A percentile compares a stretch with the other conserved stretches of the same genome.
These are phyloP conservation scores for Pyrus bretschneideri DNA, from an alignment of 306 rosid species.

Conservation along the genomic window DNA sequence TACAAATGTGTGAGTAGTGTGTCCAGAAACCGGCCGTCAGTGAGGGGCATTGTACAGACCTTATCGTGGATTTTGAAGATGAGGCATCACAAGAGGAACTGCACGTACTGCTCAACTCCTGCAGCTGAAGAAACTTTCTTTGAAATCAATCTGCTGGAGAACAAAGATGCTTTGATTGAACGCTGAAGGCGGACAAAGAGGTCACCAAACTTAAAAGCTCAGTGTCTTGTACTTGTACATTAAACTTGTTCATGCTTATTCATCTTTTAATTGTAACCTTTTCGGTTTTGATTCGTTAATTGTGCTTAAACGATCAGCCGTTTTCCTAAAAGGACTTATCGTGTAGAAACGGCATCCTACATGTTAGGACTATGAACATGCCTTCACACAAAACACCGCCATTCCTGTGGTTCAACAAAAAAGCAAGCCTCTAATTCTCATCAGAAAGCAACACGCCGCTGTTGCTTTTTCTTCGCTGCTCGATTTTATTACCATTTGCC, in stretches of 20 bases:
- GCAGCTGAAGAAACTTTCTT: conserved; percentile 7
- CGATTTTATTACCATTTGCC: neutral
- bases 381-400: too few relatives aligned
- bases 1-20: neutral
- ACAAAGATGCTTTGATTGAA: neutral
- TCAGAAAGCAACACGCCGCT: neutral
- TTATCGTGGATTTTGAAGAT: neutral
- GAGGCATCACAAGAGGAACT: neutral
- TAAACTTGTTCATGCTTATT: neutral
- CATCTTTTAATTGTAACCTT: too few relatives aligned
- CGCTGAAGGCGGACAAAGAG: neutral
- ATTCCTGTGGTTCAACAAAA: neutral
- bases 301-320: neutral
- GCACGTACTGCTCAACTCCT: neutral
- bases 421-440: neutral
- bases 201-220: neutral
- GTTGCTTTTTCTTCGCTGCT: neutral
- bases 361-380: too few relatives aligned
- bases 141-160: neutral
- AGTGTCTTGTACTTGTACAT: neutral
- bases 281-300: too few relatives aligned
- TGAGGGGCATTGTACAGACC: conserved; percentile 3
- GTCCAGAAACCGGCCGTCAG: neutral
- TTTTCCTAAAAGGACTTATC: too few relatives aligned
- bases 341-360: too few relatives aligned